These are phyloP conservation scores for Sequoia sempervirens DNA, from an alignment of 75 land plant species.

Conservation along the genomic window DNA sequence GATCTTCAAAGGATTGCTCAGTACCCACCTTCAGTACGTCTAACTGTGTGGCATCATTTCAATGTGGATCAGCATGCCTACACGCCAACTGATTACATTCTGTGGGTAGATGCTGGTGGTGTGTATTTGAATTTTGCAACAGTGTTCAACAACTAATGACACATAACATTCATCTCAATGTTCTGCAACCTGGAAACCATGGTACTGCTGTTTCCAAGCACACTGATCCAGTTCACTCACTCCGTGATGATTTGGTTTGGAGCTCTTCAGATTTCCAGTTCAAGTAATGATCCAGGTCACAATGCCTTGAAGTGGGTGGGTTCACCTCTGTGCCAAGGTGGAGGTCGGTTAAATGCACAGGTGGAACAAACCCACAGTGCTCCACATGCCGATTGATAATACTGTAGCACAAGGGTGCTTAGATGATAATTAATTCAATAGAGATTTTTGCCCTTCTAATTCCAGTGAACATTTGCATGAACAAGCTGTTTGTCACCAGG, in stretches of 20 bases:
- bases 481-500: slow-evolving; percentile 21
- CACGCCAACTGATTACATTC: not conserved
- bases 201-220: not conserved
- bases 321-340: not conserved
- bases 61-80: not conserved
- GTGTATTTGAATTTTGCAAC: not conserved
- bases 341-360: not conserved
- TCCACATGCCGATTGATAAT: not conserved
- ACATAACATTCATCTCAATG: not conserved
- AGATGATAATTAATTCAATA: not conserved
- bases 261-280: not conserved
- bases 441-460: slow-evolving; percentile 2
- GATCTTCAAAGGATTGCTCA: not conserved
- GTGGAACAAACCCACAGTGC: slow-evolving; percentile 3
- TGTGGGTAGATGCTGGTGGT: not conserved
- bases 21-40: not conserved
- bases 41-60: not conserved
- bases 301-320: not conserved
- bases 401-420: not conserved
- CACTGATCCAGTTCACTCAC: not conserved
- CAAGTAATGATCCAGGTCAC: not conserved
- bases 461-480: slow-evolving; percentile 24
- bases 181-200: not conserved
- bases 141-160: not conserved
- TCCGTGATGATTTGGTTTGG: not conserved